These are phyloP conservation scores for Pyricularia sp. DNA, from an alignment of 2,329 filamentous ascomycete species.

Conservation along the genomic window DNA sequence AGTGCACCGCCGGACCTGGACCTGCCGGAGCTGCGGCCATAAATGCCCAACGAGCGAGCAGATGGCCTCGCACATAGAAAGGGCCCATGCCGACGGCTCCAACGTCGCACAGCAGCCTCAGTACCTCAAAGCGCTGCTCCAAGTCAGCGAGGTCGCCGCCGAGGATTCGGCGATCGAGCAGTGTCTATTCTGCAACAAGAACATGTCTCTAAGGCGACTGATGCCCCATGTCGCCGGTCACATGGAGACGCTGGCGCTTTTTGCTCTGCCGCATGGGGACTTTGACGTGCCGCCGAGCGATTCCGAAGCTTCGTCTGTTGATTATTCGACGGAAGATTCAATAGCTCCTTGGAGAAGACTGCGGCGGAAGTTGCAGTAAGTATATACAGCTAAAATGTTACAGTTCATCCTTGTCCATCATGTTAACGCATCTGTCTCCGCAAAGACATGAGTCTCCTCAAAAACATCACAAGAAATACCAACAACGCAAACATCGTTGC, in stretches of 20 bases:
- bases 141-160: background rate
- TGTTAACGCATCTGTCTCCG: no score
- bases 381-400: background rate
- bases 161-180: background rate
- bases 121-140: background rate
- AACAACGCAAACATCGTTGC: background rate
- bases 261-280: background rate
- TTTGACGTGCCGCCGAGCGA: background rate
- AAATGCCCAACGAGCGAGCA: background rate
- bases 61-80: background rate
- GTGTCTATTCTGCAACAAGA: background rate
- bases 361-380: background rate
- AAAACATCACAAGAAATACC: background rate
- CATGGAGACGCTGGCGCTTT: background rate
- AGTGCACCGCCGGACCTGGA: constrained; percentile 11
- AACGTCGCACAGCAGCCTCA: background rate
- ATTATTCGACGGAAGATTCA: background rate
- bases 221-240: background rate
- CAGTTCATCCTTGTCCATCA: no score
- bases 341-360: no score
- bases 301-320: background rate
- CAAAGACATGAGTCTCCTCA: no score
- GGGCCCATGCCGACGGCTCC: background rate
- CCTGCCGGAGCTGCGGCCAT: background rate
- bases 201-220: background rate